These are phyloP conservation scores for Citrus sp. DNA, from an alignment of 345 rosid genomes.

Conservation along the genomic window DNA sequence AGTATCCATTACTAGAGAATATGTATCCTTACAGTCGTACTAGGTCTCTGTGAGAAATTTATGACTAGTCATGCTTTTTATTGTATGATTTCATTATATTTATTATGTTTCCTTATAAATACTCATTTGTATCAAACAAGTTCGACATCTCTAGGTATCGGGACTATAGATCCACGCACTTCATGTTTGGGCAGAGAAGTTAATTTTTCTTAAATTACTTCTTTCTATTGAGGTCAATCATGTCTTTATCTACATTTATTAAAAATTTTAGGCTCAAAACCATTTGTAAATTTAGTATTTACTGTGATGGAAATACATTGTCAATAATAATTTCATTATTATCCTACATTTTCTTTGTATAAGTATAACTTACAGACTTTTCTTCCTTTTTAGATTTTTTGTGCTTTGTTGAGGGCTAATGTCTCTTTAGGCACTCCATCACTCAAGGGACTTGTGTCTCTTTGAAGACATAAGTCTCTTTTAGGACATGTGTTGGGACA, in stretches of 20 bases:
- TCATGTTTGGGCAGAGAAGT: background rate
- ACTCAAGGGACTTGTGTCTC: no score
- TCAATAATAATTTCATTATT: background rate
- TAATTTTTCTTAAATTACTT: background rate
- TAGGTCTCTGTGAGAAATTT: background rate
- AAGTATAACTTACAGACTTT: background rate
- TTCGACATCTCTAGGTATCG: background rate
- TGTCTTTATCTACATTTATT: background rate
- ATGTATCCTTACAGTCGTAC: background rate
- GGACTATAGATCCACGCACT: background rate
- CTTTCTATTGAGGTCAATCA: background rate
- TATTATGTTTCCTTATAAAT: background rate
- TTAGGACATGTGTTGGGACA: no score
- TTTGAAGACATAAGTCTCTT: no score
- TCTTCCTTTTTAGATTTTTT: background rate
- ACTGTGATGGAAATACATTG: background rate
- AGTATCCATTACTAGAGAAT: background rate
- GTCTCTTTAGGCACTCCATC: no score
- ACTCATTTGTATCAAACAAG: background rate
- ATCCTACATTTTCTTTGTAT: background rate
- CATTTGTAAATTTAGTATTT: no score
- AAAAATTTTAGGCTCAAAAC: no score
- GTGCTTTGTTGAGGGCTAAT: background rate
- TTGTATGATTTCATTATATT: no score
- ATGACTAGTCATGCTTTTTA: no score